A percentile compares a stretch with the other conserved stretches of the same genome.
Evolutionary conservation across 2,329 filamentous ascomycete species (phyloP).

Genomic region (Aspergillus tubingensis): DNA sequence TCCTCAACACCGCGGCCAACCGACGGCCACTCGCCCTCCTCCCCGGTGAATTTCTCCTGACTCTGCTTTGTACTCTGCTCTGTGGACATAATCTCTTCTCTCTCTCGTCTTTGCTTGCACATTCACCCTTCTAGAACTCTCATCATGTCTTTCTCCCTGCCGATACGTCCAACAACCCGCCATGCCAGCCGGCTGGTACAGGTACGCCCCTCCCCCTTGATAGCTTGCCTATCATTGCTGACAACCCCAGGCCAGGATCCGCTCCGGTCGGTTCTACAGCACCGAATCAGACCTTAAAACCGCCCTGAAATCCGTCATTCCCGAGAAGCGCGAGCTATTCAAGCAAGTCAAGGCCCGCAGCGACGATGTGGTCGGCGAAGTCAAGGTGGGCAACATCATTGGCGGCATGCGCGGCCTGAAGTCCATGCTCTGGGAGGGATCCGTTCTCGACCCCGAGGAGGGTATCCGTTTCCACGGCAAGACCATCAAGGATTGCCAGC

Average conservation of each 20-base stretch:
- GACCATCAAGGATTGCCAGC: conserved; percentile 97
- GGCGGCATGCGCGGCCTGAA: conserved; percentile 98
- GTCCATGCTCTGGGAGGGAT: conserved; percentile 98
- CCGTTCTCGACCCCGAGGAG: conserved; percentile 92
- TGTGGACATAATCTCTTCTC: background rate
- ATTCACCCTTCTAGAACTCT: background rate
- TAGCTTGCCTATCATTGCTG: background rate
- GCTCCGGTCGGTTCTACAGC: conserved; percentile 47
- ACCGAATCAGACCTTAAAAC: conserved; percentile 87
- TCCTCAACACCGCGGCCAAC: conserved; percentile 23
- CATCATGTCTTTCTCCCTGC: conserved; percentile 28
- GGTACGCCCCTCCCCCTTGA: conserved; percentile 25
- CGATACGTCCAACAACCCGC: conserved; percentile 38
- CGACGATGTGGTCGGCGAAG: conserved; percentile 81
- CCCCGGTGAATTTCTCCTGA: background rate
- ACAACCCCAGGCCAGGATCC: background rate
- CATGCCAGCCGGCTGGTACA: conserved; percentile 41
- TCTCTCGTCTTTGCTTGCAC: conserved; percentile 12
- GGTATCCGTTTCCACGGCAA: conserved; percentile 97
- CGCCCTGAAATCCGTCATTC: conserved; percentile 79
- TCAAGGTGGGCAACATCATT: conserved; percentile 91
- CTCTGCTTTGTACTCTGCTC: conserved; percentile 1
- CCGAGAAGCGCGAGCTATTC: conserved; percentile 87
- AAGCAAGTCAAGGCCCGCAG: conserved; percentile 89
- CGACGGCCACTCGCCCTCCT: background rate